A percentile compares a stretch with the other conserved stretches of the same genome.
Evolutionary conservation across 371 early-diverging fungal species (phyloP).

Genomic region (Capillidium rhysosporum): DNA sequence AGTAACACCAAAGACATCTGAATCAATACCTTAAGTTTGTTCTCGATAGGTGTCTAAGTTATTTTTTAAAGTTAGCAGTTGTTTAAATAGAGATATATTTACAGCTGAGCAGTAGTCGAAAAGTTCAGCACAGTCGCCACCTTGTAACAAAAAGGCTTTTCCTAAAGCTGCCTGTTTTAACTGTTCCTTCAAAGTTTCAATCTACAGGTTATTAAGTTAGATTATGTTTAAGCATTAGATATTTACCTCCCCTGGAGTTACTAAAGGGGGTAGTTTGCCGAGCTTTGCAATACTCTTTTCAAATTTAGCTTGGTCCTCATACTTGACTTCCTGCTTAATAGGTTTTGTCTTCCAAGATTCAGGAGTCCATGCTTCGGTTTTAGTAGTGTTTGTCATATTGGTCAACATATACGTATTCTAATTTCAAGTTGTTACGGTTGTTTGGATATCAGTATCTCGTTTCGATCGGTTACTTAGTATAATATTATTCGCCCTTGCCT

Average conservation of each 20-base stretch:
- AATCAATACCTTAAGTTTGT: conserved; percentile 82
- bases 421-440: no score
- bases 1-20: conserved; percentile 91
- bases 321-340: conserved; percentile 76
- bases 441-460: no score
- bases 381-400: no score
- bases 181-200: conserved; percentile 59
- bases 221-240: not conserved
- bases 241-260: conserved; percentile 63
- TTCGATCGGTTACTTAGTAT: no score
- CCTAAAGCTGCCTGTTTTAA: conserved; percentile 74
- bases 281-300: conserved; percentile 54
- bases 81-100: conserved; percentile 7
- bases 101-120: conserved; percentile 89
- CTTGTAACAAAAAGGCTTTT: conserved; percentile 84
- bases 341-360: conserved; percentile 66
- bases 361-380: conserved; percentile 46
- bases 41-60: conserved; percentile 59
- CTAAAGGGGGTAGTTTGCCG: conserved; percentile 71
- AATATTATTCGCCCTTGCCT: no score
- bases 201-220: conserved; percentile 18
- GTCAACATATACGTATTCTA: no score
- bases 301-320: conserved; percentile 51
- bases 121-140: conserved; percentile 95
- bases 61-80: not conserved